Evolutionary conservation across 768 basidiomycete species (phyloP).

Genomic region (Daedaleopsis sinensis): DNA sequence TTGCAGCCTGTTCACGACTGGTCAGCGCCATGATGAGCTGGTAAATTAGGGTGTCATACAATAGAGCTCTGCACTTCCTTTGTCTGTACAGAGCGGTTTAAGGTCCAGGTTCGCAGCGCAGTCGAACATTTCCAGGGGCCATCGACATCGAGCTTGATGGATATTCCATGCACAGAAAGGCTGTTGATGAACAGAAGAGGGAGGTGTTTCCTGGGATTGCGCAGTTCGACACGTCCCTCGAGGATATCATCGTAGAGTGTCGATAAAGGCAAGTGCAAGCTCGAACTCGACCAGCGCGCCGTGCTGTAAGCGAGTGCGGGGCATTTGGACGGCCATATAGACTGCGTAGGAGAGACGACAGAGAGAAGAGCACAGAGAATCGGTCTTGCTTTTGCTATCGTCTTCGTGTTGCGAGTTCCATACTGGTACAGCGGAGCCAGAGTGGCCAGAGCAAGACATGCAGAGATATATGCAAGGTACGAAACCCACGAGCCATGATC

Average conservation of each 20-base stretch:
- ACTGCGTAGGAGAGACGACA: conserved; percentile 21
- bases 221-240: conserved; percentile 14
- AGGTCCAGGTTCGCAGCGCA: not conserved
- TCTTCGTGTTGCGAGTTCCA: not conserved
- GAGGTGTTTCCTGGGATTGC: conserved; percentile 10
- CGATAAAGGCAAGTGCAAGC: conserved; percentile 7
- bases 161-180: not conserved
- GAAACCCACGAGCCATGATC: not conserved
- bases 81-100: not conserved
- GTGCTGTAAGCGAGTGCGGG: conserved; percentile 6
- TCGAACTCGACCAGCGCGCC: not conserved
- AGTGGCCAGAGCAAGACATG: not conserved
- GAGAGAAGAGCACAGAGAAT: conserved; percentile 12
- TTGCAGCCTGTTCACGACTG: no score
- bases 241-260: conserved; percentile 12
- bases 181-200: conserved; percentile 5
- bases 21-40: not conserved
- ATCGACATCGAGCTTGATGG: conserved; percentile 11
- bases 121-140: conserved; percentile 7
- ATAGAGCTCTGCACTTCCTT: not conserved
- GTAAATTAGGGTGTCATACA: not conserved
- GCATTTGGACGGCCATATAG: conserved; percentile 22
- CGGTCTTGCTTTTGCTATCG: conserved; percentile 1
- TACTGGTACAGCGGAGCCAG: not conserved
- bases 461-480: not conserved